phyloP scores from a whole-genome alignment of 1,139 yeast genomes.

The Yamadazyma songkhlaensis region DNA sequence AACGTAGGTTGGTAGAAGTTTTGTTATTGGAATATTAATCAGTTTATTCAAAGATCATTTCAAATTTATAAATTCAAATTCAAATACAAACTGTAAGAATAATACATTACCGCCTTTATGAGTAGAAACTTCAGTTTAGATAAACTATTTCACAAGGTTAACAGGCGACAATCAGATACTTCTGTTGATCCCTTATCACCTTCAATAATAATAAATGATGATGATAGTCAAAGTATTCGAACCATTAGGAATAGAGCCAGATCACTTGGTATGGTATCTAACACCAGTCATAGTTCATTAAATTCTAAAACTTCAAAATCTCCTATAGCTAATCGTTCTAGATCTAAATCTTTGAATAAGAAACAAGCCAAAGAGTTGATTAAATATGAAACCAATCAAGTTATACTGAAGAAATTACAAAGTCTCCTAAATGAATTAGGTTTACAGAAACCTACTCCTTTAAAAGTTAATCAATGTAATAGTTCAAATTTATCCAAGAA shows the following conservation, averaged over 20 bases:
- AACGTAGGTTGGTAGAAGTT: too few relatives aligned
- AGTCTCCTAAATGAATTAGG: constrained; percentile 37
- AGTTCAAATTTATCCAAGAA: constrained; percentile 24
- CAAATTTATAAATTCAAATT: not conserved
- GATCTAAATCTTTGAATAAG: constrained; percentile 21
- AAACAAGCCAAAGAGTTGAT: constrained; percentile 39
- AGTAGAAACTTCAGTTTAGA: constrained; percentile 11
- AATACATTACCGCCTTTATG: constrained; percentile 5
- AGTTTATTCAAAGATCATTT: too few relatives aligned
- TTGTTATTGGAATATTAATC: too few relatives aligned
- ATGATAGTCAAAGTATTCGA: constrained; percentile 5
- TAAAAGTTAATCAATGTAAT: constrained; percentile 22
- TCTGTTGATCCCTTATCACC: constrained; percentile 11
- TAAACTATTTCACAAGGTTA: constrained; percentile 13
- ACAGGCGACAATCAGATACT: constrained; percentile 17
- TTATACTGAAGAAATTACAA: constrained; percentile 35
- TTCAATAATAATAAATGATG: constrained; percentile 7
- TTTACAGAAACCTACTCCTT: constrained; percentile 38
- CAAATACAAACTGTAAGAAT: not conserved
- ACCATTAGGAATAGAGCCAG: constrained; percentile 13
- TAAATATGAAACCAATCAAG: constrained; percentile 37
- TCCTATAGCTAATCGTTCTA: constrained; percentile 14
- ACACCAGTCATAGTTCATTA: constrained; percentile 3
- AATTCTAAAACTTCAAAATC: constrained; percentile 9
- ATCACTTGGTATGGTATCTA: constrained; percentile 14